Base-by-base conservation (phyloP, 2,329 filamentous ascomycete genomes). In the Pseudogymnoascus sp. region DNA sequence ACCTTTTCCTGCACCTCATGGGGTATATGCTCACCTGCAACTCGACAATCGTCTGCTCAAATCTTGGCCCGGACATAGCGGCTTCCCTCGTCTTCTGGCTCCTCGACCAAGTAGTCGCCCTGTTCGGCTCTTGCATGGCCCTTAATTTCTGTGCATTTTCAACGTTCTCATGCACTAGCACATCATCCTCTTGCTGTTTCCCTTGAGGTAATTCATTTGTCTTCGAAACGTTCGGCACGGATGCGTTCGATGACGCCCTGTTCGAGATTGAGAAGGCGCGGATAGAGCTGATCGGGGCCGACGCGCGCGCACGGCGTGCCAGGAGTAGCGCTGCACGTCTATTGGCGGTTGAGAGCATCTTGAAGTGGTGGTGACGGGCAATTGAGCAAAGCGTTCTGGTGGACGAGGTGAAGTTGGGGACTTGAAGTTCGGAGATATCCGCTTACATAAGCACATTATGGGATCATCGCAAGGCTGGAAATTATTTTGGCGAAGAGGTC, bases 1-100 rank as follows among this genome's bases (percentile, higher is more conserved):
- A 47, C 36, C 11, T 37, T 59, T 16, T 11, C 37, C 4, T 47
- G 21, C n/a, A 21, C 4, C 45, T 61, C 23, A 14, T 47, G 21
- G 18, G 34, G 40, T 6, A 29, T 12, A 16, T 10, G 16, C 85
- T 69, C 81, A 97, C 93, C 90, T 99, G 95, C 69, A 88, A 79
- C 71, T 88, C 86, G 79, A 97, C 93, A 73, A 96, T 91, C 36
- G 91, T 97, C 85, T 97, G 93, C 82, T 99, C 95, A 73, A 99
- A 99, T 70, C 93, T 83, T 68, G 95, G 95, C 45, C 95, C 95
- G 45, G 86, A 86, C 93, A 99, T 99, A 62, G 92, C 95, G 76
- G 86, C 78, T 62, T 85, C 83, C 71, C 93, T 83, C 40, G 91
- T 86, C 76, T 86, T 85, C 82, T 99, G 95, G 79, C 86, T 96